Evolutionary conservation across 2,329 filamentous ascomycete species (phyloP), one percentile per base, ranked within the genome.

Genomic region (Aspergillus novofumigatus): DNA sequence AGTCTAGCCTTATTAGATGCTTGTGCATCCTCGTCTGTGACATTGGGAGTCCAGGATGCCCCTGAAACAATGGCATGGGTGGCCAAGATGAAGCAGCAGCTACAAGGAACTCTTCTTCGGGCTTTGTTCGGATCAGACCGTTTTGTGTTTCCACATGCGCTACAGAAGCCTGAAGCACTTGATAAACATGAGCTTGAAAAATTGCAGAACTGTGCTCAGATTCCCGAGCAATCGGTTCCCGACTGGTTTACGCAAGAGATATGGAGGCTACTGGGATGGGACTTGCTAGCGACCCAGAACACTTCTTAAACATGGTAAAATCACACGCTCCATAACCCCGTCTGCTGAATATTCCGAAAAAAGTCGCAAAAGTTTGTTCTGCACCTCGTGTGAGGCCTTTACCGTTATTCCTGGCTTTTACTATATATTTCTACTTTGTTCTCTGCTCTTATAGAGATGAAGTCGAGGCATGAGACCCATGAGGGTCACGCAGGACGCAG

Each of bases 191-290:
- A 62, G 14, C 32, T 62, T 49, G 61, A 60, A 14, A 58, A 55
- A 17, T n/a, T 65, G 28, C 50, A 28, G 14, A 29, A 41, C 3
- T 25, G 9, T 25, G 50, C 53, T 9, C 45, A 57, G 6, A 23
- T 44, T 25, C 42, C 62, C 1, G 71, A 78, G 28, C 65, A 71
- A 17, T 68, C 78, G 8, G 73, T 78, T 4, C 64, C 75, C 3
- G 78, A 82, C 17, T 84, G 82, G 81, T 86, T 84, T 62, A 76
- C 78, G 53, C 75, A 77, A 55, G 80, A 85, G 61, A 68, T 86
- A 2, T 86, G 84, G 84, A 70, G 75, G 53, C 65, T 85, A 53
- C 64, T 86, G 6, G 83, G 84, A 0, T 86, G 83, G 83, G 81
- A 85, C 51, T 57, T 73, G 52, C 44, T 75, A 49, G 58, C 35